Base-by-base conservation (phyloP, 805 yeast species). In the Ogataea trehalophila region DNA sequence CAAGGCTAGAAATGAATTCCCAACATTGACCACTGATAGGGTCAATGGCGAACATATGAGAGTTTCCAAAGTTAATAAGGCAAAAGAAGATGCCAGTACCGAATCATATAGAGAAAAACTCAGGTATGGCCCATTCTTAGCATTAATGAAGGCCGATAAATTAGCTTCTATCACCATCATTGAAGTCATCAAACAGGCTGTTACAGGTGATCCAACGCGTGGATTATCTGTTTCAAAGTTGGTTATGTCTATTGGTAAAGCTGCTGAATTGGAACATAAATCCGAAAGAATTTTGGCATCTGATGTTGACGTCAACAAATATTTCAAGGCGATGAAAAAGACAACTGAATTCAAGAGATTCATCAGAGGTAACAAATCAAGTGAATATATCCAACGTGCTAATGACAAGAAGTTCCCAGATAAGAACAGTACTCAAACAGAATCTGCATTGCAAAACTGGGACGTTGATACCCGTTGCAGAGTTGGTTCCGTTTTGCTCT, bases 141-240 rank as follows among this genome's bases (percentile, higher is more conserved):
- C 76, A 6, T 66, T 87, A n/a, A 76, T 91, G 9, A 76, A 81
- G 18, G 83, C 96, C 0, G 88, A 87, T 50, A 87, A 88, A 60
- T 74, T 91, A 74, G 81, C 90, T 16, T 91, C 88, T 2, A 81
- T 90, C 44, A 81, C 97, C 0, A 86, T 92, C 57, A 69, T 92
- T 58, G 98, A 92, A 66, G 60, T 90, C 34, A 68, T 92, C 57
- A 85, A 85, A 53, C 67, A 86, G 45, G 80, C 84, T 52, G 79
- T 90, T 3, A 80, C 91, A 2, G 84, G 87, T 36, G 95, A 90
- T 37, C 76, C 82, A 31, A 72, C 76, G 13, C 89, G 86, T 52
- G 97, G 96, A 37, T 82, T 89, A 79, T 76, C 91, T 56, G 83
- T 92, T 0, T 87, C 95, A 0, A 75, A 87, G 54, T 90, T 95